phyloP scores from a whole-genome alignment of 2,329 filamentous ascomycete species.

The Trichoderma cornu-damae region DNA sequence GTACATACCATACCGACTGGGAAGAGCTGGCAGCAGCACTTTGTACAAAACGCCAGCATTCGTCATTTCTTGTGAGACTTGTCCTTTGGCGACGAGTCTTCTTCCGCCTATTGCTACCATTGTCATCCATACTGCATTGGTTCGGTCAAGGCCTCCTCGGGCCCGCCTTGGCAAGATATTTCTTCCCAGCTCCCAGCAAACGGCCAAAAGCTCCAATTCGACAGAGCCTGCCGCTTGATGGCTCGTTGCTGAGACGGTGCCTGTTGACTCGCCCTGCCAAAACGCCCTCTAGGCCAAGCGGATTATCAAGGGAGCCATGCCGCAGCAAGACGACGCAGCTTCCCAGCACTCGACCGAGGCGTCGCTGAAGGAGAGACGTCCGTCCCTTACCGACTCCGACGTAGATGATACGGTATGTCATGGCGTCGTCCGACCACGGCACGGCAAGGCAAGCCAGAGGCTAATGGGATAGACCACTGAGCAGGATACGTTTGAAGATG shows the following conservation, averaged over 20 bases:
- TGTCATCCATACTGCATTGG: constrained; percentile 16
- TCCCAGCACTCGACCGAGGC: constrained; percentile 23
- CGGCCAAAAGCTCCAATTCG: neutral
- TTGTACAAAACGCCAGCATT: constrained; percentile 1
- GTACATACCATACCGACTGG: constrained; percentile 18
- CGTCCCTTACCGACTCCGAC: constrained; percentile 31
- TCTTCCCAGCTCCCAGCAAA: neutral
- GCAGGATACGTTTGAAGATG: constrained; percentile 68
- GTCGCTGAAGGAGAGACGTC: constrained; percentile 26
- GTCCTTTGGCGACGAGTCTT: neutral
- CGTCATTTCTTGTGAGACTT: constrained; percentile 4
- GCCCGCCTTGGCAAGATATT: constrained; percentile 7
- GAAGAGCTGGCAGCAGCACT: constrained; percentile 9
- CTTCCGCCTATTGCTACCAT: constrained; percentile 5
- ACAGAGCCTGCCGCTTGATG: constrained; percentile 12
- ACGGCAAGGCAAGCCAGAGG: constrained; percentile 10
- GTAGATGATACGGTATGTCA: constrained; percentile 28
- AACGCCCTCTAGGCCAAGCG: constrained; percentile 1
- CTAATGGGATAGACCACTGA: constrained; percentile 29
- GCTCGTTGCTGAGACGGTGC: constrained; percentile 13
- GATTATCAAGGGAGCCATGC: constrained; percentile 28
- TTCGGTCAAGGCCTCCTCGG: neutral
- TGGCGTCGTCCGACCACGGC: constrained; percentile 12
- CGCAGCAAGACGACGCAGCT: constrained; percentile 31
- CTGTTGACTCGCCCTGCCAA: constrained; percentile 2